Conservation (phyloP, 2,329 filamentous ascomycete species). For the Monilinia vaccinii-corymbosi region DNA sequence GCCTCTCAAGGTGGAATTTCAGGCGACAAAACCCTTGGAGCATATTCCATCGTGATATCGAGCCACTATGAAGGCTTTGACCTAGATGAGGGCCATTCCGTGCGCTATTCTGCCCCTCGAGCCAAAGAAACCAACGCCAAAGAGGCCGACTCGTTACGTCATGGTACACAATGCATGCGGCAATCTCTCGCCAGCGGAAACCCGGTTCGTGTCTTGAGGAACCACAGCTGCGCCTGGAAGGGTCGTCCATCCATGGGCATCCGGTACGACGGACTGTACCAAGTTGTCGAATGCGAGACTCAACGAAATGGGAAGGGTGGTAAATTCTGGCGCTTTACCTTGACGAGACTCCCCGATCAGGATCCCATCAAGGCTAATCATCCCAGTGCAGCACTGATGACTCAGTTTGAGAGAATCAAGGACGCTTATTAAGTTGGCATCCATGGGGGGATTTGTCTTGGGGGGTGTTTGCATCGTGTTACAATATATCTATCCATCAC, state of each 20-base stretch:
- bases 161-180: background rate
- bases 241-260: background rate
- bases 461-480: background rate
- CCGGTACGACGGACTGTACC: background rate
- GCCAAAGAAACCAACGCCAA: background rate
- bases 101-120: background rate
- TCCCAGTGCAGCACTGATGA: background rate
- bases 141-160: background rate
- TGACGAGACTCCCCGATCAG: background rate
- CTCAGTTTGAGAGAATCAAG: background rate
- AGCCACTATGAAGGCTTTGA: background rate
- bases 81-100: background rate
- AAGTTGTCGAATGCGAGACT: background rate
- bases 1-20: background rate
- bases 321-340: background rate
- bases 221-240: background rate
- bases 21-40: background rate
- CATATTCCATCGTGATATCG: background rate
- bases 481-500: background rate
- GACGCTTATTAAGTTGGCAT: background rate
- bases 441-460: too few relatives aligned
- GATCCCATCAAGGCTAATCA: background rate
- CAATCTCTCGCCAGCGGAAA: background rate
- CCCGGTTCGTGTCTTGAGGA: background rate
- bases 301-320: background rate